These are phyloP conservation scores for Lepidopterella palustris DNA, from an alignment of 495 filamentous ascomycete genomes.

Conservation along the genomic window DNA sequence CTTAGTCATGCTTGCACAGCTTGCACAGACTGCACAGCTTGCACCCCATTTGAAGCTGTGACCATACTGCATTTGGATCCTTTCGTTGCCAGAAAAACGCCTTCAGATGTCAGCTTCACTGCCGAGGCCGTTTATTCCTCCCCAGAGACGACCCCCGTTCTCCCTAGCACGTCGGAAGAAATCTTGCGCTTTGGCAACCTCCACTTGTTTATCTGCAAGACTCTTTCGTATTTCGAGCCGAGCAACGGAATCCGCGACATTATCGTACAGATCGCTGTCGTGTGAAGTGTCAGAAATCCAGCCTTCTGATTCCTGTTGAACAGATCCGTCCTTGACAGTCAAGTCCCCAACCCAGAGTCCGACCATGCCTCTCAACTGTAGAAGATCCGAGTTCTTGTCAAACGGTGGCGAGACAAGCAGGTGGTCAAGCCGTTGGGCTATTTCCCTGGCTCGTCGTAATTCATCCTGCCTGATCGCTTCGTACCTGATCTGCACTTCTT, in stretches of 20 bases:
- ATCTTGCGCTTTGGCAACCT: not conserved
- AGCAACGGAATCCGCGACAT: not conserved
- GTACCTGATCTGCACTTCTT: not conserved
- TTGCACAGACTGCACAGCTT: no score
- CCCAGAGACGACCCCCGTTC: constrained; percentile 1
- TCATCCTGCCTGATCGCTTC: constrained; percentile 23
- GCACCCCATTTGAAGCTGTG: no score
- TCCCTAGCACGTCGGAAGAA: not conserved
- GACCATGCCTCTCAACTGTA: constrained; percentile 60
- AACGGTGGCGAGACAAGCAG: constrained; percentile 59
- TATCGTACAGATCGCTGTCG: constrained; percentile 1
- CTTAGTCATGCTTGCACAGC: no score
- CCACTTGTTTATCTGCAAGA: not conserved
- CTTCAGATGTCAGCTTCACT: not conserved
- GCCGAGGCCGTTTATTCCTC: not conserved
- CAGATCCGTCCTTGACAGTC: not conserved
- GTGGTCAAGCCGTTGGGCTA: constrained; percentile 58
- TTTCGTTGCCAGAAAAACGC: not conserved
- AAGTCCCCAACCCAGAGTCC: constrained; percentile 64
- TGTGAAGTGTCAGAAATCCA: not conserved
- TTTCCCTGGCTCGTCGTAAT: constrained; percentile 45
- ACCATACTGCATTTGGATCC: not conserved
- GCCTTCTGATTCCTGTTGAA: not conserved
- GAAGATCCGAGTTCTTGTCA: constrained; percentile 50
- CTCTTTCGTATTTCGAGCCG: not conserved